These are phyloP conservation scores for Thraustotheca clavata DNA, from an alignment of 352 stramenopile genomes.

Conservation along the genomic window DNA sequence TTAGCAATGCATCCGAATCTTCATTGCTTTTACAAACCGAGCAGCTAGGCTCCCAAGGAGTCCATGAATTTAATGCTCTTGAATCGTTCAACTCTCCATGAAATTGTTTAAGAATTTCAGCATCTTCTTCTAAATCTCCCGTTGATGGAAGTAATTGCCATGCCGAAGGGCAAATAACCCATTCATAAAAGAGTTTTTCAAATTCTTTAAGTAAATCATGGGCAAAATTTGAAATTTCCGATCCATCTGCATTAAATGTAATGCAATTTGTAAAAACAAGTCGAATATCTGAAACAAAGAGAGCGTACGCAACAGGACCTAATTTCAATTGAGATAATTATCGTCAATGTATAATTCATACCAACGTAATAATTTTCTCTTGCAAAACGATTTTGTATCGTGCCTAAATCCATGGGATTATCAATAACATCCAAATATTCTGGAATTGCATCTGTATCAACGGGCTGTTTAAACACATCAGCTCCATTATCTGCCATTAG, in stretches of 20 bases:
- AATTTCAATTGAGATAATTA: background rate
- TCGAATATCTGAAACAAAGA: conserved; percentile 79
- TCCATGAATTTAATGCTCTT: conserved; percentile 55
- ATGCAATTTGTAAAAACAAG: conserved; percentile 86
- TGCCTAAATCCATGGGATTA: conserved; percentile 85
- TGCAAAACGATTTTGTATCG: conserved; percentile 53
- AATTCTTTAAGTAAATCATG: conserved; percentile 64
- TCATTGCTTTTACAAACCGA: conserved; percentile 47
- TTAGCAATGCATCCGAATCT: conserved; percentile 65
- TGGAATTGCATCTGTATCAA: conserved; percentile 62
- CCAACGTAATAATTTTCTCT: conserved; percentile 77
- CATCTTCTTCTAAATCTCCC: conserved; percentile 38
- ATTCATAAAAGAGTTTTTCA: conserved; percentile 85
- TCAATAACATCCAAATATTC: conserved; percentile 83
- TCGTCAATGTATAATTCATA: background rate
- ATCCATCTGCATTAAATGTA: conserved; percentile 71
- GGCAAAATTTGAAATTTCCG: conserved; percentile 69
- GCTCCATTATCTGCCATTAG: conserved; percentile 73
- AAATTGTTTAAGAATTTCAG: conserved; percentile 47
- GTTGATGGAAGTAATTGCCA: conserved; percentile 66
- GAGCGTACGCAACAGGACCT: conserved; percentile 44
- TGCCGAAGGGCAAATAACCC: conserved; percentile 62
- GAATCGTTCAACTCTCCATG: conserved; percentile 45
- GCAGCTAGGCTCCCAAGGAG: conserved; percentile 69
- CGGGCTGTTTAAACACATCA: conserved; percentile 72